phyloP scores from a whole-genome alignment of 306 rosid species.

The Glycine tomentella region DNA sequence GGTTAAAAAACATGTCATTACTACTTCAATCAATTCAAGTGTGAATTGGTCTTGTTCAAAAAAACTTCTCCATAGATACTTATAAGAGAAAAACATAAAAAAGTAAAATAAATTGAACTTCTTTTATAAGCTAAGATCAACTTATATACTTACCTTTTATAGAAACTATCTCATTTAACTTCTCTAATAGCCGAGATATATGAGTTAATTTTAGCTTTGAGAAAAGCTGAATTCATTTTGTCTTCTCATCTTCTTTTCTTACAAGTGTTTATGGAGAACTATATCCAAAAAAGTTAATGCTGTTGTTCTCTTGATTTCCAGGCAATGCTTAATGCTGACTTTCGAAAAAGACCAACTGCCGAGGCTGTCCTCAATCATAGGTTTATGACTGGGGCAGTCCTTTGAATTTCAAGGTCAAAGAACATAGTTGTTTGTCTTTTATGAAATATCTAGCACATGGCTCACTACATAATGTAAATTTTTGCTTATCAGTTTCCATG shows the following conservation, averaged over 20 bases:
- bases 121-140: no score
- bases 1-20: conserved; percentile 5
- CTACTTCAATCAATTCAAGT: not conserved
- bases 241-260: not conserved
- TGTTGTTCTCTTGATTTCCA: conserved; percentile 50
- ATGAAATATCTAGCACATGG: not conserved
- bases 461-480: not conserved
- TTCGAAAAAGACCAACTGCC: conserved; percentile 77
- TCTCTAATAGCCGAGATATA: no score
- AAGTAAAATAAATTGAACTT: no score
- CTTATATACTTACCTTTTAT: no score
- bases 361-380: conserved; percentile 80
- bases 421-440: not conserved
- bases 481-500: not conserved
- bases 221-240: not conserved
- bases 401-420: conserved; percentile 48
- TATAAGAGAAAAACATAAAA: no score
- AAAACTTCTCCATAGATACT: not conserved
- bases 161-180: no score
- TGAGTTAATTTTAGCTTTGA: not conserved
- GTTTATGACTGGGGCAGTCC: conserved; percentile 63
- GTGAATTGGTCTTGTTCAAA: not conserved
- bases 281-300: not conserved
- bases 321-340: conserved; percentile 93
- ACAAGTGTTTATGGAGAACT: not conserved